These are phyloP conservation scores for Mikania micrantha DNA, from an alignment of 129 eudicot genomes.

Conservation along the genomic window DNA sequence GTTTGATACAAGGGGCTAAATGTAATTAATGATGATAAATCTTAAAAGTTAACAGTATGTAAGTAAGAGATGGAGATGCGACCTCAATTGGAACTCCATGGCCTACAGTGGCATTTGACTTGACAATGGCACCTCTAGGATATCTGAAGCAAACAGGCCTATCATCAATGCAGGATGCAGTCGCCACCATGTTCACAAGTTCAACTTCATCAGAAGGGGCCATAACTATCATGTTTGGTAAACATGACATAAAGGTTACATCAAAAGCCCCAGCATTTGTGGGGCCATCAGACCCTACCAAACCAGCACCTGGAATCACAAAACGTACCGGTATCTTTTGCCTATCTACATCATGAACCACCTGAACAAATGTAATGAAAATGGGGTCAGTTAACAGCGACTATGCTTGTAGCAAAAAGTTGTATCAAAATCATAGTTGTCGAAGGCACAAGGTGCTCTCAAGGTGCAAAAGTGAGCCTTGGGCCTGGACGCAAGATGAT, in stretches of 20 bases:
- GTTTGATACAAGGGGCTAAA: not conserved
- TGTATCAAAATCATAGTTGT: not conserved
- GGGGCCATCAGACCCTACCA: slow-evolving; percentile 88
- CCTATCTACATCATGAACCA: slow-evolving; percentile 88
- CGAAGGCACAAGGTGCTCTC: too few relatives aligned
- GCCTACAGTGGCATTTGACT: slow-evolving; percentile 22
- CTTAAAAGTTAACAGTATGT: not conserved
- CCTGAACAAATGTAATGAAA: slow-evolving; percentile 31
- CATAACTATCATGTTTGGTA: slow-evolving; percentile 97
- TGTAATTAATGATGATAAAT: not conserved
- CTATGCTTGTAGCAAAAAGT: not conserved
- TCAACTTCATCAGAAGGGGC: slow-evolving; percentile 94
- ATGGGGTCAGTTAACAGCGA: slow-evolving; percentile 6
- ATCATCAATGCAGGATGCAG: slow-evolving; percentile 71
- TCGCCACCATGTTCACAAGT: slow-evolving; percentile 87
- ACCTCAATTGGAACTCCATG: slow-evolving; percentile 72
- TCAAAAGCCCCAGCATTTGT: slow-evolving; percentile 76
- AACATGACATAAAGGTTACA: slow-evolving; percentile 83
- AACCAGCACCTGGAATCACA: slow-evolving; percentile 80
- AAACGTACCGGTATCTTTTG: slow-evolving; percentile 92
- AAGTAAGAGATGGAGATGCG: not conserved
- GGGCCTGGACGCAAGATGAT: too few relatives aligned
- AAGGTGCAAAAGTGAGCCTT: too few relatives aligned
- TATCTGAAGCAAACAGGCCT: slow-evolving; percentile 87
- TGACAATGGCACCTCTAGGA: slow-evolving; percentile 78